phyloP scores from a whole-genome alignment of 2,329 filamentous ascomycete genomes.

The Xylariales sp. region DNA sequence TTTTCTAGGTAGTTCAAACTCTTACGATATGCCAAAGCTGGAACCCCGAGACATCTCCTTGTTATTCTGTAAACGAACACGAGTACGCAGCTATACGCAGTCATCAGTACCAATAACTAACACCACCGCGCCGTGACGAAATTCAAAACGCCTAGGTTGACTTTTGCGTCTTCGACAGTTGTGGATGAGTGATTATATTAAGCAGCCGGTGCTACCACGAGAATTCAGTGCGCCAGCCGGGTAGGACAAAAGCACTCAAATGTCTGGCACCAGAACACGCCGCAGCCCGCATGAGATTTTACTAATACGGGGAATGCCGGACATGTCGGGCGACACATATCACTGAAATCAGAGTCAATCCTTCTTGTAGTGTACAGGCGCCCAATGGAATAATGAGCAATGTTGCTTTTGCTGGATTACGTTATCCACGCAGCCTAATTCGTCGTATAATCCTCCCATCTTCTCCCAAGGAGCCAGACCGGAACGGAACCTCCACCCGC shows the following conservation, averaged over 20 bases:
- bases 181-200: neutral
- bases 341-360: conserved; percentile 21
- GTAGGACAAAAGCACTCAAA: neutral
- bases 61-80: neutral
- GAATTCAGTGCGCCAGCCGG: neutral
- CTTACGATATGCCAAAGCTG: neutral
- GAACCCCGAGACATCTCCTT: neutral
- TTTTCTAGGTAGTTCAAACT: neutral
- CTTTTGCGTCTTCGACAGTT: neutral
- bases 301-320: conserved; percentile 3
- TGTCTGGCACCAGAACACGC: neutral
- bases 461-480: neutral
- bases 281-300: neutral
- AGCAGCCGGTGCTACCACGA: neutral
- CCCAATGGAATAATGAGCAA: conserved; percentile 3
- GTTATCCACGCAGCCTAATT: neutral
- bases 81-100: neutral
- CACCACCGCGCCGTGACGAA: neutral
- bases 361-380: conserved; percentile 1
- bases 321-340: conserved; percentile 3
- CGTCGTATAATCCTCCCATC: neutral
- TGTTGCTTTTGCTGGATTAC: neutral
- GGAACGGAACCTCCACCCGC: conserved; percentile 50
- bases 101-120: neutral
- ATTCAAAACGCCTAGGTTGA: neutral